Evolutionary conservation across 371 early-diverging fungal genomes (phyloP).

Genomic region (Actinomucor elegans): DNA sequence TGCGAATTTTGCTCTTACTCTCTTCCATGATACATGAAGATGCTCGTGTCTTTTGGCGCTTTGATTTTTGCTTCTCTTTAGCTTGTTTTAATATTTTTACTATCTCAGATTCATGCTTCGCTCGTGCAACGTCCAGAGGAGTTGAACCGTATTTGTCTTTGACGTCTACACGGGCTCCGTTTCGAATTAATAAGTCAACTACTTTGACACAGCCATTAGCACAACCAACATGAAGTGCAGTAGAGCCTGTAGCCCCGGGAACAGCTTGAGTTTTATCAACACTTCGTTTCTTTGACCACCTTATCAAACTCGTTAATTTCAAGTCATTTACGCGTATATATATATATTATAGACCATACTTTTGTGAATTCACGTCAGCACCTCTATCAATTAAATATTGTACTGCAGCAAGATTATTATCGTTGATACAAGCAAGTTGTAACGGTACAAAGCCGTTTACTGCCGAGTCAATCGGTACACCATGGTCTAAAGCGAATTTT

Average conservation of each 20-base stretch:
- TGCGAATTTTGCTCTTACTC: not conserved
- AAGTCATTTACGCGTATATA: too few species aligned
- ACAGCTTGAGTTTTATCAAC: conserved; percentile 25
- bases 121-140: conserved; percentile 58
- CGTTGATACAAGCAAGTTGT: conserved; percentile 61
- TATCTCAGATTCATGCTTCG: conserved; percentile 58
- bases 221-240: conserved; percentile 76
- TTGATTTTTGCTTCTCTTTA: not conserved
- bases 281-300: conserved; percentile 32
- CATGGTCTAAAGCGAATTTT: conserved; percentile 61
- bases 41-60: not conserved
- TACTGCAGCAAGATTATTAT: conserved; percentile 53
- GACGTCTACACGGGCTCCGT: conserved; percentile 58
- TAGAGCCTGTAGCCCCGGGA: conserved; percentile 56
- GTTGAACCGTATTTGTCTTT: conserved; percentile 69
- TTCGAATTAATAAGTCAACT: conserved; percentile 59
- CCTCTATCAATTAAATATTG: conserved; percentile 66
- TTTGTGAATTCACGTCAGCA: conserved; percentile 61
- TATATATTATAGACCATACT: conserved; percentile 27
- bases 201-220: conserved; percentile 64
- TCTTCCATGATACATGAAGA: not conserved
- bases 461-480: conserved; percentile 61
- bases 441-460: conserved; percentile 62
- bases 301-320: not conserved
- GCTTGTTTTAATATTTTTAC: conserved; percentile 34